Conservation (phyloP, 768 basidiomycete species). For the Pulveroboletus sp. region DNA sequence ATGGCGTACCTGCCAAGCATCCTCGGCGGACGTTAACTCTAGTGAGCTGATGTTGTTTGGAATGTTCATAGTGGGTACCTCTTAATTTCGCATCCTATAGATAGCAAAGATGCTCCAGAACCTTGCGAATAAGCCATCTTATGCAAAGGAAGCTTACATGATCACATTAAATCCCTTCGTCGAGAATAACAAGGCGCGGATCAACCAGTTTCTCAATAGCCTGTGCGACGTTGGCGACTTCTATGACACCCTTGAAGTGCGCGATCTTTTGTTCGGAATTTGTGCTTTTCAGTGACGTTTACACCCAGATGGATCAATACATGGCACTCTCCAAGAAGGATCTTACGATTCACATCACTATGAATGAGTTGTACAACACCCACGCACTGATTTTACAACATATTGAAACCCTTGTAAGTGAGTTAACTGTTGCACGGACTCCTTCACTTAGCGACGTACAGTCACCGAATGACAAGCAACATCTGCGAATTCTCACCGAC, state of each 20-base stretch:
- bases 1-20: slow-evolving; percentile 96
- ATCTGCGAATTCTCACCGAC: slow-evolving; percentile 92
- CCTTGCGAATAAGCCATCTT: slow-evolving; percentile 96
- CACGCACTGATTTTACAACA: slow-evolving; percentile 94
- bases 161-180: slow-evolving; percentile 97
- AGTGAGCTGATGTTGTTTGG: slow-evolving; percentile 34
- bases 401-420: slow-evolving; percentile 83
- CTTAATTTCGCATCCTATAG: slow-evolving; percentile 36
- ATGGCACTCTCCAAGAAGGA: slow-evolving; percentile 99
- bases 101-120: slow-evolving; percentile 99
- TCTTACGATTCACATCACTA: slow-evolving; percentile 93
- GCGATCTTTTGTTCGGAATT: slow-evolving; percentile 13
- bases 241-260: slow-evolving; percentile 94
- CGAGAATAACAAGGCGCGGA: slow-evolving; percentile 96
- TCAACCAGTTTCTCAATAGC: slow-evolving; percentile 95
- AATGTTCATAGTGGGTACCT: not conserved
- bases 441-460: slow-evolving; percentile 28
- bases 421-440: not conserved
- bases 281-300: not conserved
- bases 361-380: slow-evolving; percentile 99
- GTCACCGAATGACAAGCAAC: slow-evolving; percentile 98
- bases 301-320: slow-evolving; percentile 94
- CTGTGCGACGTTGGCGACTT: slow-evolving; percentile 99
- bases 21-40: slow-evolving; percentile 93
- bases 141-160: slow-evolving; percentile 98